Percentiles rank a stretch among this genome's conserved stretches.
These are phyloP conservation scores for Poteriospumella lacustris DNA, from an alignment of 108 stramenopile species.

Conservation along the genomic window DNA sequence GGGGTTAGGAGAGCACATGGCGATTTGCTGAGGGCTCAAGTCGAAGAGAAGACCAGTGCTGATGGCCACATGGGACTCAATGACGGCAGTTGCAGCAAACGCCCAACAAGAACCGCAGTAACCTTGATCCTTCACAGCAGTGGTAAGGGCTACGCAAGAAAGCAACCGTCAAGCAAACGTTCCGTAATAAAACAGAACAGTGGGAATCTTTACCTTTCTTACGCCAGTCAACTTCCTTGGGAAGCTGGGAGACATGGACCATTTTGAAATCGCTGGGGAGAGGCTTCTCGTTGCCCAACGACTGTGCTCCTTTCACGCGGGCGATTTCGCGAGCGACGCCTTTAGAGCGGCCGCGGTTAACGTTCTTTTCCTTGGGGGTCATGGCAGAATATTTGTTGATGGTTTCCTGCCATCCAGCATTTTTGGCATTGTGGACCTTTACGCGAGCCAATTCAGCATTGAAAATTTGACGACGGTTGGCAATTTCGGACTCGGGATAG, in stretches of 20 bases:
- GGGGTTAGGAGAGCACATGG: slow-evolving; percentile 69
- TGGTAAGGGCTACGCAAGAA: slow-evolving; percentile 37
- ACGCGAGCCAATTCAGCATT: slow-evolving; percentile 1
- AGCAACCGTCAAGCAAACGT: not conserved
- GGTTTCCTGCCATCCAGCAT: not conserved
- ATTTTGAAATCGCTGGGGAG: slow-evolving; percentile 3
- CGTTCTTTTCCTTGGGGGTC: slow-evolving; percentile 12
- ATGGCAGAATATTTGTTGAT: slow-evolving; percentile 32
- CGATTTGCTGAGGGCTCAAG: slow-evolving; percentile 65
- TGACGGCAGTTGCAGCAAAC: slow-evolving; percentile 34
- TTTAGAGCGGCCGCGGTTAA: slow-evolving; percentile 10
- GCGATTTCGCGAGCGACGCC: not conserved
- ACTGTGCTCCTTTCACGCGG: not conserved
- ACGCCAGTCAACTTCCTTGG: slow-evolving; percentile 72
- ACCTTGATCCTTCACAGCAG: slow-evolving; percentile 72
- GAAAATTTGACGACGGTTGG: not conserved
- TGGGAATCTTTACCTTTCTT: slow-evolving; percentile 30
- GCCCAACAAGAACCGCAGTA: slow-evolving; percentile 75
- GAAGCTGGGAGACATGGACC: slow-evolving; percentile 40
- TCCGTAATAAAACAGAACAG: not conserved
- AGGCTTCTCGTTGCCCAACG: not conserved
- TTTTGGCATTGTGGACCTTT: slow-evolving; percentile 4
- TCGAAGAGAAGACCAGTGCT: slow-evolving; percentile 58
- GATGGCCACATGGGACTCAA: slow-evolving; percentile 73
- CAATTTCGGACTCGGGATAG: not conserved